phyloP scores from a whole-genome alignment of 179 eudicot genomes.

The Nepenthes alata region DNA sequence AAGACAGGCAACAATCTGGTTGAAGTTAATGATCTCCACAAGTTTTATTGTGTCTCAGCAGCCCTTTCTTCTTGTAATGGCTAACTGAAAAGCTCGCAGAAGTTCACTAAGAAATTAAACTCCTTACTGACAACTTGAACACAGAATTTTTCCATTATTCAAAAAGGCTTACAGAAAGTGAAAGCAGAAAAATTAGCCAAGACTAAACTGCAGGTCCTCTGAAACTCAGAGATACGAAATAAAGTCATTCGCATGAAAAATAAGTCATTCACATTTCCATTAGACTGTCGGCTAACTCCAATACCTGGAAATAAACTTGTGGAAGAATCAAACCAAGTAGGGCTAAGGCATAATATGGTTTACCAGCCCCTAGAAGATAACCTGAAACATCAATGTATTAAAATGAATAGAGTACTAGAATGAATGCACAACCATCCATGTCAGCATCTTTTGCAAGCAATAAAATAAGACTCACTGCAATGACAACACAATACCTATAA shows the following conservation, averaged over 20 bases:
- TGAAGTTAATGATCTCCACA: too few relatives aligned
- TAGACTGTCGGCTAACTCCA: background rate
- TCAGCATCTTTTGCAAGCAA: background rate
- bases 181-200: too few relatives aligned
- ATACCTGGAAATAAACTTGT: slow-evolving; percentile 91
- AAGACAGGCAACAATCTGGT: too few relatives aligned
- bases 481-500: too few relatives aligned
- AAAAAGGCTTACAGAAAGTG: too few relatives aligned
- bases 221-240: background rate
- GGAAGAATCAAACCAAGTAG: slow-evolving; percentile 64
- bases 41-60: too few relatives aligned
- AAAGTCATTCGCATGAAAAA: background rate
- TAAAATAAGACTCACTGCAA: background rate
- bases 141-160: too few relatives aligned
- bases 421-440: background rate
- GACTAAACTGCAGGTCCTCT: background rate
- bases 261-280: background rate
- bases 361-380: slow-evolving; percentile 76
- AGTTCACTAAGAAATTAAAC: too few relatives aligned
- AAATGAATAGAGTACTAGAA: background rate
- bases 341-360: slow-evolving; percentile 74
- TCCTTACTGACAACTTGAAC: too few relatives aligned
- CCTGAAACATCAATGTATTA: slow-evolving; percentile 29
- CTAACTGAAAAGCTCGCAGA: too few relatives aligned
- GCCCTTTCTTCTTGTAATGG: background rate